phyloP scores from a whole-genome alignment of 352 stramenopile species.

The Phytopythium kandeliae region DNA sequence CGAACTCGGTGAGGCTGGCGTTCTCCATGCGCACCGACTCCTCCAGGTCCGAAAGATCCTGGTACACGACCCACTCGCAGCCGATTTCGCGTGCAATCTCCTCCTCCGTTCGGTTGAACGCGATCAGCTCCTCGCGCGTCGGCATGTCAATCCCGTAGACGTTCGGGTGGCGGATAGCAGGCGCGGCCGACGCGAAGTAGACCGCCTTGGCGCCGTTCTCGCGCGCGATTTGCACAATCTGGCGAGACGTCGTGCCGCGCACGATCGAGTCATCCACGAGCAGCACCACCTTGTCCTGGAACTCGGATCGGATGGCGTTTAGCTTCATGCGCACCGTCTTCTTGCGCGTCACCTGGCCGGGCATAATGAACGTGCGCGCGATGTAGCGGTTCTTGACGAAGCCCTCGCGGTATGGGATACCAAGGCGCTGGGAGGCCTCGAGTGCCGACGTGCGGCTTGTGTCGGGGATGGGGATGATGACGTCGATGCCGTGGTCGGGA shows the following conservation, averaged over 20 bases:
- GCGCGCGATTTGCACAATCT: slow-evolving; percentile 98
- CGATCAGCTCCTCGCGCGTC: slow-evolving; percentile 96
- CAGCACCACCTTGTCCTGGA: slow-evolving; percentile 95
- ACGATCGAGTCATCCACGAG: slow-evolving; percentile 99
- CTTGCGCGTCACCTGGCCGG: slow-evolving; percentile 92
- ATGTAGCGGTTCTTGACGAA: slow-evolving; percentile 99
- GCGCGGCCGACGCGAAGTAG: slow-evolving; percentile 96
- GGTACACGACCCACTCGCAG: slow-evolving; percentile 95
- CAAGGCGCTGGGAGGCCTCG: slow-evolving; percentile 82
- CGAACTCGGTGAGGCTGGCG: slow-evolving; percentile 73
- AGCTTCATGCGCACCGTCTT: slow-evolving; percentile 99
- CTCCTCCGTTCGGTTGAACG: slow-evolving; percentile 92
- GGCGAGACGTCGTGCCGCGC: slow-evolving; percentile 95
- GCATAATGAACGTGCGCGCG: slow-evolving; percentile 99
- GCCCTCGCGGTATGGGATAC: slow-evolving; percentile 94
- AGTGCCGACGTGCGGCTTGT: slow-evolving; percentile 95
- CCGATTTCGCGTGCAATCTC: slow-evolving; percentile 93
- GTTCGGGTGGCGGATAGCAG: slow-evolving; percentile 98
- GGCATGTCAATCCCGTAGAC: slow-evolving; percentile 99
- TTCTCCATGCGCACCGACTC: slow-evolving; percentile 79
- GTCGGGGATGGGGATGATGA: slow-evolving; percentile 99
- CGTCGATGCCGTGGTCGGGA: slow-evolving; percentile 94
- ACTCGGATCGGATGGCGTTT: slow-evolving; percentile 94
- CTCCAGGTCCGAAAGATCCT: slow-evolving; percentile 91
- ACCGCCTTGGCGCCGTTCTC: slow-evolving; percentile 95